These are phyloP conservation scores for Pezicula rhizophila DNA, from an alignment of 2,329 filamentous ascomycete genomes.

Conservation along the genomic window DNA sequence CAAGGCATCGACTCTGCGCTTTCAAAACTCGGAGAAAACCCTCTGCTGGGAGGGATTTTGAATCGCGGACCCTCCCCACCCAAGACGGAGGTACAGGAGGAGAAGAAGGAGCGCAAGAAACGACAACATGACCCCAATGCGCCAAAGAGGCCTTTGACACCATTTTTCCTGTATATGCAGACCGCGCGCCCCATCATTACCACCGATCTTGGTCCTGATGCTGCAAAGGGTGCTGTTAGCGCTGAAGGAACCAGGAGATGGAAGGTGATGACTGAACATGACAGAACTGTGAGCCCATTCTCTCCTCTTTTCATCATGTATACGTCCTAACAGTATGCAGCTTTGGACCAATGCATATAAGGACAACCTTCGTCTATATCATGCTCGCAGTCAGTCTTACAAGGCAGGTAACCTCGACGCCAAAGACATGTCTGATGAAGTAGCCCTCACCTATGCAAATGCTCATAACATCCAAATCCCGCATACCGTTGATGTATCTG, in stretches of 20 bases:
- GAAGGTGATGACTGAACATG: conserved; percentile 66
- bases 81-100: conserved; percentile 44
- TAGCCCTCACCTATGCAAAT: conserved; percentile 56
- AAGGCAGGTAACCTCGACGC: conserved; percentile 52
- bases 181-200: conserved; percentile 79
- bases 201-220: conserved; percentile 65
- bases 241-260: conserved; percentile 83
- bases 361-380: conserved; percentile 61
- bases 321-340: conserved; percentile 13
- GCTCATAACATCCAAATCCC: conserved; percentile 45
- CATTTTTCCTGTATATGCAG: conserved; percentile 93
- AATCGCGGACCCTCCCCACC: conserved; percentile 30
- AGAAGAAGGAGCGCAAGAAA: conserved; percentile 88
- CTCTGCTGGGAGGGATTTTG: conserved; percentile 7
- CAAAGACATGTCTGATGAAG: conserved; percentile 55
- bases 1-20: conserved; percentile 36
- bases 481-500: conserved; percentile 29
- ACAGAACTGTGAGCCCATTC: conserved; percentile 39
- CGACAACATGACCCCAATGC: conserved; percentile 84
- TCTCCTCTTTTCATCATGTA: background rate
- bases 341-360: conserved; percentile 61
- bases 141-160: conserved; percentile 87
- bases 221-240: conserved; percentile 80
- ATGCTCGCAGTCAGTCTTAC: conserved; percentile 59
- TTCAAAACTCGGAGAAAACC: conserved; percentile 26